Conservation (phyloP, 1,139 yeast species). For the Blastobotrys illinoisensis region DNA sequence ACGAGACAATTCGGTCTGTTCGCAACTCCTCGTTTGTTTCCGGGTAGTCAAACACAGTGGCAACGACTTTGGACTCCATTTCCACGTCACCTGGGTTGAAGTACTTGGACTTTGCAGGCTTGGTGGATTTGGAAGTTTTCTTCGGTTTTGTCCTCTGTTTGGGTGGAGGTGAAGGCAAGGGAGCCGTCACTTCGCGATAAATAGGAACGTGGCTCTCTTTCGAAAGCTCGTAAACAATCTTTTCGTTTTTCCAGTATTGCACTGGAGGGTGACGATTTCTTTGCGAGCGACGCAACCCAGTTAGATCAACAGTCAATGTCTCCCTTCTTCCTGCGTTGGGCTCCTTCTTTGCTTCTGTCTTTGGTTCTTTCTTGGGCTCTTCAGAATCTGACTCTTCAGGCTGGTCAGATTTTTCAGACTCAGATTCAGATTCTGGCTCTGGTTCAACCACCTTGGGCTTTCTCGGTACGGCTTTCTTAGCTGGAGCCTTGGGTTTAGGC, state of each 20-base stretch:
- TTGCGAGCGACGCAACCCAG: neutral
- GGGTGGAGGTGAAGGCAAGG: neutral
- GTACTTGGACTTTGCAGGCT: neutral
- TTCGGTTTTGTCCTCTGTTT: neutral
- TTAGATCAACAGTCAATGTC: neutral
- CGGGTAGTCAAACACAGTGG: conserved; percentile 46
- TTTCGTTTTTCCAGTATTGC: neutral
- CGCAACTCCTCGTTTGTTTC: conserved; percentile 39
- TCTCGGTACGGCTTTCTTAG: neutral
- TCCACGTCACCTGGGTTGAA: neutral
- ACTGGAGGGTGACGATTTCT: neutral
- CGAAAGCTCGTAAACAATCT: neutral
- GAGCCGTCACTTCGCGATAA: neutral
- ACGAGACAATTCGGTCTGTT: conserved; percentile 53
- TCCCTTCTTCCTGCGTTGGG: no score
- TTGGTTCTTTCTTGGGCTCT: neutral
- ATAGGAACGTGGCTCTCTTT: neutral
- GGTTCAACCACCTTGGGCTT: neutral
- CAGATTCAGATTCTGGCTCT: neutral
- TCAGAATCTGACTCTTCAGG: neutral
- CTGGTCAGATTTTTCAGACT: neutral
- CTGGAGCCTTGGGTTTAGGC: neutral
- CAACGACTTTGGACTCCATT: conserved; percentile 48
- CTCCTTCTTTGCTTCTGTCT: neutral
- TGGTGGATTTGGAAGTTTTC: neutral